Base-by-base conservation (phyloP, 768 basidiomycete species). In the Melanogaster broomeanus region DNA sequence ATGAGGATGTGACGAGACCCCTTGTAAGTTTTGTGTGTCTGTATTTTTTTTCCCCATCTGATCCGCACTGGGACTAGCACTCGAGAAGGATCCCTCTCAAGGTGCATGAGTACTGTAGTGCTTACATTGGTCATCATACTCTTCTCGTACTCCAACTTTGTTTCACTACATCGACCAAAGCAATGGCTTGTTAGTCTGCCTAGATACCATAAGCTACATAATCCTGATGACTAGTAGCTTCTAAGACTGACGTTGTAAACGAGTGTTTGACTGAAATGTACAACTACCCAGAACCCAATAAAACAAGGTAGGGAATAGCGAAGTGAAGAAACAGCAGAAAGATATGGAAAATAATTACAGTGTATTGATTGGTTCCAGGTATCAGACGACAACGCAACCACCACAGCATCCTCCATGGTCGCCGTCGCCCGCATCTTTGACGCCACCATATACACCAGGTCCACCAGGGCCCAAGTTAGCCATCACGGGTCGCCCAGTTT, bases 401-500 rank as follows among this genome's bases (percentile, higher is more conserved):
- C 73, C 70, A 58, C 88, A 90, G 74, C 88, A 91, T 21, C 83
- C 79, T 28, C 73, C 60, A 24, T 78, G 69, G 31, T 79, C 79
- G 45, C 85, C 82, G 31, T 84, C 79, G 46, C 74, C 67, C 41
- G 77, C 69, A 42, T 77, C 78, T 6, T 65, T 71, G 56, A 74
- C 60, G 16, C 69, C 50, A 53, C 18, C 42, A 28, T 51, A 34
- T 47, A 50, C 41, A 40, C 49, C 40, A 55, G 49, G 42, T 15
- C 72, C 68, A 45, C 70, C 71, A 19, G 69, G 65, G 30, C 72
- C 69, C 5, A 71, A 58, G 38, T 75, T 83, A 30, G 79, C 63
- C 53, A 82, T 77, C 22, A 77, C 75, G 4, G 87, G 86, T 50
- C 88, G 84, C 19, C 88, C 88, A 16, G 83, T 86, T 74, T 88